A percentile compares a stretch with the other conserved stretches of the same genome.
phyloP scores from a whole-genome alignment of 352 stramenopile species.

The Pythium myriotylum region DNA sequence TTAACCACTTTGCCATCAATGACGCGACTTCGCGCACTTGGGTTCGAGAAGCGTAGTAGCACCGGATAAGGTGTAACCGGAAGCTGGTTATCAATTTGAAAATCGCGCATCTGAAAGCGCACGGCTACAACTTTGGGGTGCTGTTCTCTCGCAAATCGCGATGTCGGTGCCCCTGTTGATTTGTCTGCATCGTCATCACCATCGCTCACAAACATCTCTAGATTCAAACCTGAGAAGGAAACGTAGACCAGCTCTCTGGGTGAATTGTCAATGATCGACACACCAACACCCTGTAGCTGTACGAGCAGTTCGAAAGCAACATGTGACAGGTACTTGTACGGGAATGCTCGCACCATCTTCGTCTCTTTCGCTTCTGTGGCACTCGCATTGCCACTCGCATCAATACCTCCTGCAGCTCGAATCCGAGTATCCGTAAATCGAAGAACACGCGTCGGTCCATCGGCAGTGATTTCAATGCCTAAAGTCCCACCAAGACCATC shows the following conservation, averaged over 20 bases:
- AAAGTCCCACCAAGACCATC: slow-evolving; percentile 75
- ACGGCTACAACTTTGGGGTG: slow-evolving; percentile 58
- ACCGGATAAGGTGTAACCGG: slow-evolving; percentile 82
- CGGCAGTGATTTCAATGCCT: slow-evolving; percentile 80
- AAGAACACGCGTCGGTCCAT: slow-evolving; percentile 87
- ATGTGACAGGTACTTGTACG: slow-evolving; percentile 20
- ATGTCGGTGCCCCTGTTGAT: slow-evolving; percentile 28
- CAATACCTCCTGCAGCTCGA: slow-evolving; percentile 41
- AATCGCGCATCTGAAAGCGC: slow-evolving; percentile 70
- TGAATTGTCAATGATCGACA: slow-evolving; percentile 73
- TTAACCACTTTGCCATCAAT: slow-evolving; percentile 55
- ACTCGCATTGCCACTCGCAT: slow-evolving; percentile 32
- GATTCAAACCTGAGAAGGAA: slow-evolving; percentile 59
- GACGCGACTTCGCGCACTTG: slow-evolving; percentile 44
- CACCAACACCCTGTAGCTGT: slow-evolving; percentile 69
- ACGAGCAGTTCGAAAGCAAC: slow-evolving; percentile 57
- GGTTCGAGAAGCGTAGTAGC: slow-evolving; percentile 80
- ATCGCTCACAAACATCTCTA: slow-evolving; percentile 70
- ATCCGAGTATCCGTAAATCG: slow-evolving; percentile 84
- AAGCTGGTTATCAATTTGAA: slow-evolving; percentile 90
- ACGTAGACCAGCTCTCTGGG: slow-evolving; percentile 85
- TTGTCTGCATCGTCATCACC: slow-evolving; percentile 29
- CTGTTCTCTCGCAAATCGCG: slow-evolving; percentile 59
- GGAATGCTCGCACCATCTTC: slow-evolving; percentile 21
- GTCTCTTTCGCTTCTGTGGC: slow-evolving; percentile 18